Evolutionary conservation across 768 basidiomycete species (phyloP), one percentile per base, ranked within the genome.

Genomic region (Strobilomyces confusus): DNA sequence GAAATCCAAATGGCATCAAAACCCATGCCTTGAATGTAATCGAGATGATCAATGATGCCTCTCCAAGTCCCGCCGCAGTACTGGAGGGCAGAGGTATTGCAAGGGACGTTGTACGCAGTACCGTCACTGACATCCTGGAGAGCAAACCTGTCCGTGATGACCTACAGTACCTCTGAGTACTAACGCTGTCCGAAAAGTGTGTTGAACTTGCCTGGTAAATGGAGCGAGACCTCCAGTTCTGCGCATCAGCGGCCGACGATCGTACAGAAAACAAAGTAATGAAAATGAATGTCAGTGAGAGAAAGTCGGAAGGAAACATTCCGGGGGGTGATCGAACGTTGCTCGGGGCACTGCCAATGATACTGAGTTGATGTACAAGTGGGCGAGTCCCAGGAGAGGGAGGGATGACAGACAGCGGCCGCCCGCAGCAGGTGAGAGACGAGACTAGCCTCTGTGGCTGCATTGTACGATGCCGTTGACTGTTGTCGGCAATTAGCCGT

Each of bases 21-120:
- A 32, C 82, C 82, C 80, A 84, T 80, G 55, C 72, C 73, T 58
- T 80, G 75, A 50, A 84, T 83, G 62, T 85, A 84, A 67, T 83
- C 83, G 45, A 85, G 76, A 56, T 82, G 77, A 55, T 72, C 69
- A 48, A 72, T 72, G 52, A 82, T 72, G 12, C 78, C 77, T 49
- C 71, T 64, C 77, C 80, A 83, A 2, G 79, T 79, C 6, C 83
- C 83, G 29, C 81, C 81, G 52, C 83, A 84, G 65, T 81, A 81
- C 36, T 71, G 70, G 38, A 78, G 77, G 23, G 70, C 63, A 29
- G 68, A 62, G 1, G 79, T 76, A 58, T 81, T 71, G 61, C 82
- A 83, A 2, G 69, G 51, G 37, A 73, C 56, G 43, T 66, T 68
- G 56, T 69, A 65, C 2, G 62, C 64, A 1, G 63, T 57, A 7